Evolutionary conservation across 108 stramenopile genomes (phyloP).

Genomic region (Thalassiosira profunda): DNA sequence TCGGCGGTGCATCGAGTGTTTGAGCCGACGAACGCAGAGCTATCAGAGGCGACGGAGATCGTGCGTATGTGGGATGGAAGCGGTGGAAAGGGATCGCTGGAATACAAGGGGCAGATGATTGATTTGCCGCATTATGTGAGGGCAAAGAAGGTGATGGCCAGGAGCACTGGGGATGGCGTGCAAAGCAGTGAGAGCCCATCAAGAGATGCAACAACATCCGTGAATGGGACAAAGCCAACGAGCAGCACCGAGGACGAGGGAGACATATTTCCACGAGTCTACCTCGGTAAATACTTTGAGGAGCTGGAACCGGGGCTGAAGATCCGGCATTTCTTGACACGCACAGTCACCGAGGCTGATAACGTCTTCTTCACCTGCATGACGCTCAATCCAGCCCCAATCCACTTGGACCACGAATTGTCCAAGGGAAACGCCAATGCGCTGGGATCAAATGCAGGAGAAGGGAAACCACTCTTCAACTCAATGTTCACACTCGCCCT

Average conservation of each 20-base stretch:
- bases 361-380: slow-evolving; percentile 55
- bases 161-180: background rate
- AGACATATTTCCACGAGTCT: slow-evolving; percentile 37
- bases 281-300: slow-evolving; percentile 45
- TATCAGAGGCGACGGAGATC: slow-evolving; percentile 23
- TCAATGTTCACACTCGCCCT: slow-evolving; percentile 58
- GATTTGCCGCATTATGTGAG: slow-evolving; percentile 52
- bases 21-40: slow-evolving; percentile 27
- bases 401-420: slow-evolving; percentile 46
- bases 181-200: background rate
- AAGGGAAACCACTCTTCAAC: slow-evolving; percentile 50
- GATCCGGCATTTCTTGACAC: slow-evolving; percentile 39
- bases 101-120: slow-evolving; percentile 43
- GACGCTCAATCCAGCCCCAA: slow-evolving; percentile 51
- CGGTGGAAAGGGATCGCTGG: slow-evolving; percentile 28
- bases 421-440: slow-evolving; percentile 32
- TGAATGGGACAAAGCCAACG: background rate
- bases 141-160: slow-evolving; percentile 42
- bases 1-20: slow-evolving; percentile 16
- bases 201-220: background rate
- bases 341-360: slow-evolving; percentile 51
- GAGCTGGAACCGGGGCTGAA: slow-evolving; percentile 36
- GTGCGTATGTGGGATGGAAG: slow-evolving; percentile 33
- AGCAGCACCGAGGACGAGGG: background rate
- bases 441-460: background rate